Percentiles rank a stretch among this genome's conserved stretches.
phyloP scores from a whole-genome alignment of 1,139 yeast genomes.

The Zygoascus meyerae region DNA sequence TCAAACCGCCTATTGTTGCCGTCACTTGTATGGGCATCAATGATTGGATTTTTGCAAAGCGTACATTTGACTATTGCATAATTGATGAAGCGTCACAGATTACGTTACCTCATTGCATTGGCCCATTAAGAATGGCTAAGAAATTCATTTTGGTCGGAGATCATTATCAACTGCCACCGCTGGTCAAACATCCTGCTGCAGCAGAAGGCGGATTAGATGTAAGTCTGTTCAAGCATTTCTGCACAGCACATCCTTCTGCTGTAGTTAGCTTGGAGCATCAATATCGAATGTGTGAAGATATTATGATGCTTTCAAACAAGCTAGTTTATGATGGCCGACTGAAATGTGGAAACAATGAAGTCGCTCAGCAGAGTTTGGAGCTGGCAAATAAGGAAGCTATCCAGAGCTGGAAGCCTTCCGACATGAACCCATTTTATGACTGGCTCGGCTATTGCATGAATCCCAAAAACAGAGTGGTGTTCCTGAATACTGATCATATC shows the following conservation, averaged over 20 bases:
- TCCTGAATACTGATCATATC: constrained; percentile 68
- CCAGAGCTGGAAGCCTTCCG: constrained; percentile 15
- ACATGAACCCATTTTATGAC: constrained; percentile 15
- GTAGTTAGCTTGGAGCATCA: constrained; percentile 74
- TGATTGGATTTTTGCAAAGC: constrained; percentile 47
- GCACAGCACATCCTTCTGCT: constrained; percentile 65
- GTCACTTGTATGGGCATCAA: constrained; percentile 78
- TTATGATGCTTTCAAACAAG: constrained; percentile 75
- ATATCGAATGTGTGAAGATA: constrained; percentile 88
- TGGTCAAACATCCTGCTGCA: constrained; percentile 56
- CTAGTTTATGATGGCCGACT: constrained; percentile 71
- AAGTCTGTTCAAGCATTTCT: constrained; percentile 68
- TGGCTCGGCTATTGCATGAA: constrained; percentile 48
- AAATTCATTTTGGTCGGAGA: constrained; percentile 91
- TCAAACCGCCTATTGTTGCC: constrained; percentile 71
- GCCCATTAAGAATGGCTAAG: constrained; percentile 74
- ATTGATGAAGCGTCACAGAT: constrained; percentile 97
- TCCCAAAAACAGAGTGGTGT: constrained; percentile 48
- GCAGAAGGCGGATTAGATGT: constrained; percentile 58
- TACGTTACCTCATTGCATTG: constrained; percentile 82
- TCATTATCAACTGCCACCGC: constrained; percentile 85
- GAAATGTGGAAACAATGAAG: constrained; percentile 63
- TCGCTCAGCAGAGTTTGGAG: constrained; percentile 50
- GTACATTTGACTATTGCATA: constrained; percentile 82
- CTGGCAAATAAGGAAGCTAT: constrained; percentile 28